A percentile compares a stretch with the other conserved stretches of the same genome.
These are phyloP conservation scores for Orbilia oligospora DNA, from an alignment of 2,329 filamentous ascomycete genomes.

Conservation along the genomic window DNA sequence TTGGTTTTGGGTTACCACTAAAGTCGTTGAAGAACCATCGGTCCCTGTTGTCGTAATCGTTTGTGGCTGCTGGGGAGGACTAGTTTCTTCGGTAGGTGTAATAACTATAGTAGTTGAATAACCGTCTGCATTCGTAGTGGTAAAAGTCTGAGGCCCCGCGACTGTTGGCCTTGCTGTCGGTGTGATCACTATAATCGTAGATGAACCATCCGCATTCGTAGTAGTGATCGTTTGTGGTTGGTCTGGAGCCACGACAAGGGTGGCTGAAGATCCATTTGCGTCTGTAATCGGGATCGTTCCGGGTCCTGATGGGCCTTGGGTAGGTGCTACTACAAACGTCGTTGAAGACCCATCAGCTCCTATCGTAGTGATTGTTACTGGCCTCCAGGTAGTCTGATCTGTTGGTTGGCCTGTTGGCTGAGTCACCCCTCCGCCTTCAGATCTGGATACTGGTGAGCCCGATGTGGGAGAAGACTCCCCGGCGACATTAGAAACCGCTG, in stretches of 20 bases:
- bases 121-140: neutral
- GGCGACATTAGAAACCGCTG: neutral
- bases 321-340: neutral
- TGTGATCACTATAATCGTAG: neutral
- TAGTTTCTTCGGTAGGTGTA: neutral
- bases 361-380: constrained; percentile 1
- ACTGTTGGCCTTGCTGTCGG: neutral
- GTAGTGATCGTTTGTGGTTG: constrained; percentile 14
- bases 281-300: neutral
- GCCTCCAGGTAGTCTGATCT: neutral
- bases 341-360: constrained; percentile 8
- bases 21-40: neutral
- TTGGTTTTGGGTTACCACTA: neutral
- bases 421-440: neutral
- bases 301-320: neutral
- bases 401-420: neutral
- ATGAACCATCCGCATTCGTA: neutral
- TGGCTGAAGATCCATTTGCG: constrained; percentile 1
- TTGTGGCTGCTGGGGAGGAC: neutral
- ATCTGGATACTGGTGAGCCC: neutral
- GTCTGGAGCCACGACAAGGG: constrained; percentile 2
- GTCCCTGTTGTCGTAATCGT: neutral
- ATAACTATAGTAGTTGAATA: neutral
- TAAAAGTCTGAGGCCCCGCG: neutral
- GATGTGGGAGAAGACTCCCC: neutral